Evolutionary conservation across 345 rosid genomes (phyloP).

Genomic region (Conringia planisiliqua): DNA sequence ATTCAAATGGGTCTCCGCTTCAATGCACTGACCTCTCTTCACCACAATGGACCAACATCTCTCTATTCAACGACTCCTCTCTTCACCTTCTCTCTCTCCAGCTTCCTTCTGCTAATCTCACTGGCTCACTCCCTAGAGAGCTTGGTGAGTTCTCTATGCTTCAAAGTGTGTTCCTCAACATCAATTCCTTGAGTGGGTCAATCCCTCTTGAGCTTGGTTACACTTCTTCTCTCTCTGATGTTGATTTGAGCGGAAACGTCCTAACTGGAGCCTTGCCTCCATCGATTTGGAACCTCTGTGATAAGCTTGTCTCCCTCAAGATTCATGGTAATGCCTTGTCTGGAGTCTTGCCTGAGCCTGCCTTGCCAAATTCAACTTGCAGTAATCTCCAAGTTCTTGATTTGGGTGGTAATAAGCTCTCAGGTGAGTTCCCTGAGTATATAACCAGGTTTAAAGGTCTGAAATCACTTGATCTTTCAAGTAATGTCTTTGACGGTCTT

Average conservation of each 20-base stretch:
- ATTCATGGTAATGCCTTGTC: constrained; percentile 64
- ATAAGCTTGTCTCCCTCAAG: constrained; percentile 58
- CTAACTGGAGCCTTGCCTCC: constrained; percentile 70
- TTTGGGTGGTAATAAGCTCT: constrained; percentile 71
- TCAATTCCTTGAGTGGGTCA: constrained; percentile 72
- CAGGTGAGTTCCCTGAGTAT: constrained; percentile 79
- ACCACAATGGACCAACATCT: constrained; percentile 60
- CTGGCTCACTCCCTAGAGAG: constrained; percentile 90
- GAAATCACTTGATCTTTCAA: constrained; percentile 79
- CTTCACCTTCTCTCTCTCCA: constrained; percentile 63
- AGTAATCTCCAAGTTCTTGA: constrained; percentile 66
- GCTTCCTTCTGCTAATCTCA: constrained; percentile 95
- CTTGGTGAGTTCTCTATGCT: constrained; percentile 88
- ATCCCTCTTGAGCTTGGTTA: constrained; percentile 96
- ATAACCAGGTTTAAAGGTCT: constrained; percentile 56
- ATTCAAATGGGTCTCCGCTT: constrained; percentile 58
- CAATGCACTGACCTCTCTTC: constrained; percentile 59
- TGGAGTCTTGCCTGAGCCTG: constrained; percentile 75
- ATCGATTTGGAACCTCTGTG: constrained; percentile 93
- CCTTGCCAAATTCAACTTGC: constrained; percentile 78
- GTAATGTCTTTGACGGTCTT: constrained; percentile 62
- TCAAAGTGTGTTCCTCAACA: constrained; percentile 67
- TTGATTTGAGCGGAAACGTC: constrained; percentile 69
- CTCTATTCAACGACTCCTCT: constrained; percentile 71
- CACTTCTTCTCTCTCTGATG: constrained; percentile 67